Percentiles rank a stretch among this genome's conserved stretches.
These are phyloP conservation scores for Eucalyptus polybractea DNA, from an alignment of 345 rosid genomes.

Conservation along the genomic window DNA sequence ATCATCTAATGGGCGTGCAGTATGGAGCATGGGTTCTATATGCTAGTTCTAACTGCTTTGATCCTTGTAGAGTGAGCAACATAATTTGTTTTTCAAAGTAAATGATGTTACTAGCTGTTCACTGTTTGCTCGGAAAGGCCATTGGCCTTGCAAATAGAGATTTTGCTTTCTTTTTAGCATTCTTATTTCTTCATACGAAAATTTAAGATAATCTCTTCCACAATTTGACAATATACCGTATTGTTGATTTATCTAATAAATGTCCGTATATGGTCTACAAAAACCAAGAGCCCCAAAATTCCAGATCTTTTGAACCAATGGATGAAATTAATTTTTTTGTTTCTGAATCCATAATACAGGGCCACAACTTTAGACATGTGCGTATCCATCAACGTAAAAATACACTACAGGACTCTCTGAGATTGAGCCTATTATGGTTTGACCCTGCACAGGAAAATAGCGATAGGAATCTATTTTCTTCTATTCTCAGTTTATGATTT, in stretches of 20 bases:
- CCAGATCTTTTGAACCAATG: neutral
- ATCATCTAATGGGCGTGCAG: neutral
- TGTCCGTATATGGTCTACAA: neutral
- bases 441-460: neutral
- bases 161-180: neutral
- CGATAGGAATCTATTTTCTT: neutral
- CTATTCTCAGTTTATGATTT: neutral
- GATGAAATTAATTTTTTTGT: neutral
- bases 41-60: neutral
- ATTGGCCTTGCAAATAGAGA: neutral
- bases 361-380: neutral
- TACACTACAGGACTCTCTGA: neutral
- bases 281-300: neutral
- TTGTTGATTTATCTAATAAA: neutral
- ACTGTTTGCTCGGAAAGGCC: neutral
- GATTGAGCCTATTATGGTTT: neutral
- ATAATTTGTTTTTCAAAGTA: neutral
- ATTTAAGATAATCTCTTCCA: neutral
- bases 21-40: neutral
- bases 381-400: neutral
- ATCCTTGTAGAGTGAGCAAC: neutral
- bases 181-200: neutral
- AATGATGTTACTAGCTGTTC: neutral
- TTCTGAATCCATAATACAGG: neutral
- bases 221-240: neutral